Conservation (phyloP, 2,329 filamentous ascomycete species). For the Zasmidium cellare region DNA sequence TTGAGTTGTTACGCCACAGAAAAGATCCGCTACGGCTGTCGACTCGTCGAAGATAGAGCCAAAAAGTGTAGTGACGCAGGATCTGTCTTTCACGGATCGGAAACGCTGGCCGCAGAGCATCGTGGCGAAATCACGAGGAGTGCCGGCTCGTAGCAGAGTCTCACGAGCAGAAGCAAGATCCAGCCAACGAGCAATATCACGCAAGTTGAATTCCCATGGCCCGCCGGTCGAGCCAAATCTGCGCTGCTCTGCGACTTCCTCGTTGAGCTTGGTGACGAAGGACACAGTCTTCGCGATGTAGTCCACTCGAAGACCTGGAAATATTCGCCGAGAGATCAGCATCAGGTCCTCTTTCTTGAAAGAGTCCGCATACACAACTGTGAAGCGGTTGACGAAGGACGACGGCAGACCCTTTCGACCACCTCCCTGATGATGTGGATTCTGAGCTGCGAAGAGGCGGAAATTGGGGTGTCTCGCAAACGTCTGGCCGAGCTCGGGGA, state of each 20-base stretch:
- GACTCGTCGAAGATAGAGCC: slow-evolving; percentile 57
- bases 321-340: slow-evolving; percentile 77
- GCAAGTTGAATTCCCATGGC: slow-evolving; percentile 95
- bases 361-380: slow-evolving; percentile 93
- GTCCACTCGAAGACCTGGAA: slow-evolving; percentile 60
- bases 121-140: slow-evolving; percentile 72
- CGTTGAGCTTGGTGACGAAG: slow-evolving; percentile 80
- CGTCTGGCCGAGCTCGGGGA: slow-evolving; percentile 91
- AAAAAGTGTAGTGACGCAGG: slow-evolving; percentile 67
- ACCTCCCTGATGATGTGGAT: slow-evolving; percentile 95
- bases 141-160: slow-evolving; percentile 61
- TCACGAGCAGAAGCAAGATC: slow-evolving; percentile 65
- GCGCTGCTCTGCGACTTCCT: slow-evolving; percentile 61
- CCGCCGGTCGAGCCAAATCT: slow-evolving; percentile 61
- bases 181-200: slow-evolving; percentile 87
- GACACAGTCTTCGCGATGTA: slow-evolving; percentile 68
- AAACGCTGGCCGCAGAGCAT: slow-evolving; percentile 87
- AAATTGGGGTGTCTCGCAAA: slow-evolving; percentile 89
- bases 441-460: slow-evolving; percentile 94
- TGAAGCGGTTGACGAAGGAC: slow-evolving; percentile 97
- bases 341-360: slow-evolving; percentile 80
- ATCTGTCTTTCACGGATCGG: slow-evolving; percentile 68
- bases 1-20: slow-evolving; percentile 67
- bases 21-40: slow-evolving; percentile 55
- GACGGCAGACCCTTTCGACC: slow-evolving; percentile 91